A percentile compares a stretch with the other conserved stretches of the same genome.
phyloP scores from a whole-genome alignment of 257 asterid species.

The Nicotiana sylvestris region DNA sequence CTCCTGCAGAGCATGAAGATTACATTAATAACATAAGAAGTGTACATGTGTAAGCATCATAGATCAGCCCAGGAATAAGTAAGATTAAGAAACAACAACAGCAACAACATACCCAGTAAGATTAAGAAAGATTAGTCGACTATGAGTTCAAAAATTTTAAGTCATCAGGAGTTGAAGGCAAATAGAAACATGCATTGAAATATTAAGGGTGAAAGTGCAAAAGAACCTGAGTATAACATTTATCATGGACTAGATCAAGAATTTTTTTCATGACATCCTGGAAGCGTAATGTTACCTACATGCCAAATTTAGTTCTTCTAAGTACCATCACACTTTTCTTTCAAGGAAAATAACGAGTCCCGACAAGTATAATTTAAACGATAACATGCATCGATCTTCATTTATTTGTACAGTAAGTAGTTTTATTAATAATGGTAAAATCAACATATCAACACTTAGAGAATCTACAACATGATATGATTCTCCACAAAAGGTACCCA shows the following conservation, averaged over 20 bases:
- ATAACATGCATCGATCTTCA: too few species aligned
- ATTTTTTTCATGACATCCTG: neutral
- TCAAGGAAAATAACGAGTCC: neutral
- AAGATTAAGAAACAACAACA: neutral
- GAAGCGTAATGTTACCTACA: neutral
- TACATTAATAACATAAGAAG: neutral
- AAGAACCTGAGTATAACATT: neutral
- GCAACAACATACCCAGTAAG: neutral
- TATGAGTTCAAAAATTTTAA: neutral
- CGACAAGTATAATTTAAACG: too few species aligned
- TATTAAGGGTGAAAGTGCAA: neutral
- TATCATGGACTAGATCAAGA: neutral
- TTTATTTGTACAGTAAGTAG: too few species aligned
- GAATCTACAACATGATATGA: too few species aligned
- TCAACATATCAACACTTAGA: too few species aligned
- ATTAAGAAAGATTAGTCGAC: neutral
- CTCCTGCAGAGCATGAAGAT: conserved; percentile 31
- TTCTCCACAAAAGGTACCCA: too few species aligned
- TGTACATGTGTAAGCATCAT: neutral
- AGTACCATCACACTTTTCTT: neutral
- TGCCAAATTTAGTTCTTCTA: neutral
- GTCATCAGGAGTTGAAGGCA: neutral
- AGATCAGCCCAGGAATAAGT: neutral
- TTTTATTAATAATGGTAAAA: too few species aligned
- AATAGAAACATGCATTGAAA: neutral